Evolutionary conservation across 257 asterid species (phyloP).

Genomic region (Petrea volubilis): DNA sequence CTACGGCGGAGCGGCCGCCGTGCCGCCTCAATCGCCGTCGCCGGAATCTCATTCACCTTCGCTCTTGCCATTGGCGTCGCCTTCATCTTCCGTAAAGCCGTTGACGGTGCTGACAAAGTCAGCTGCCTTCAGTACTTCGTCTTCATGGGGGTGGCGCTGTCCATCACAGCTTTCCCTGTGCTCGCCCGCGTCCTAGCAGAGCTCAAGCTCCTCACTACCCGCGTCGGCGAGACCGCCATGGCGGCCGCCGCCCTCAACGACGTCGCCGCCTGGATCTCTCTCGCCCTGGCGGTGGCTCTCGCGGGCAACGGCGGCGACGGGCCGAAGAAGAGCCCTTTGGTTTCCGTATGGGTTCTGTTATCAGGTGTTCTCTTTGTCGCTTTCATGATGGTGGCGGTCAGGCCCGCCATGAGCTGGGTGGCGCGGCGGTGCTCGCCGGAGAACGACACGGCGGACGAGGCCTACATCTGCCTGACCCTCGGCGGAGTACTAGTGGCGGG

Average conservation of each 20-base stretch:
- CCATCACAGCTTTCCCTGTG: constrained; percentile 71
- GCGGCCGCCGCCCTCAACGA: constrained; percentile 72
- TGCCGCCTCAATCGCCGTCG: constrained; percentile 51
- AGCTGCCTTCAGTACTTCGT: constrained; percentile 41
- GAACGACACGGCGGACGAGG: constrained; percentile 37
- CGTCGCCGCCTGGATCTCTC: constrained; percentile 65
- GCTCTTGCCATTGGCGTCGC: constrained; percentile 46
- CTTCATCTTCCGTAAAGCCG: constrained; percentile 29
- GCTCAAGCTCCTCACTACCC: constrained; percentile 60
- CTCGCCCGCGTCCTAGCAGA: constrained; percentile 69
- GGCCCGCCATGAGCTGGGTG: constrained; percentile 57
- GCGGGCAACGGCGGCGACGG: constrained; percentile 47
- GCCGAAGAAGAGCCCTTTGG: constrained; percentile 40
- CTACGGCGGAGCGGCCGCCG: constrained; percentile 40
- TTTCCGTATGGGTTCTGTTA: constrained; percentile 53
- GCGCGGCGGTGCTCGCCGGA: constrained; percentile 37
- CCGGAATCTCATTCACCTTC: constrained; percentile 54
- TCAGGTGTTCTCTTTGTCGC: constrained; percentile 44
- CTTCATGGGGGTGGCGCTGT: constrained; percentile 66
- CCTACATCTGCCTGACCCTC: constrained; percentile 49
- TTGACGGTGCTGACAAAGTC: constrained; percentile 46
- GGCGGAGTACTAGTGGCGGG: constrained; percentile 60
- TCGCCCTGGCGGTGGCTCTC: constrained; percentile 66
- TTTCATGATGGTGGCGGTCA: constrained; percentile 51
- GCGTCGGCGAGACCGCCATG: constrained; percentile 65